Percentiles rank a stretch among this genome's conserved stretches.
These are phyloP conservation scores for Fusarium caatingaense DNA, from an alignment of 2,329 filamentous ascomycete species.

Conservation along the genomic window DNA sequence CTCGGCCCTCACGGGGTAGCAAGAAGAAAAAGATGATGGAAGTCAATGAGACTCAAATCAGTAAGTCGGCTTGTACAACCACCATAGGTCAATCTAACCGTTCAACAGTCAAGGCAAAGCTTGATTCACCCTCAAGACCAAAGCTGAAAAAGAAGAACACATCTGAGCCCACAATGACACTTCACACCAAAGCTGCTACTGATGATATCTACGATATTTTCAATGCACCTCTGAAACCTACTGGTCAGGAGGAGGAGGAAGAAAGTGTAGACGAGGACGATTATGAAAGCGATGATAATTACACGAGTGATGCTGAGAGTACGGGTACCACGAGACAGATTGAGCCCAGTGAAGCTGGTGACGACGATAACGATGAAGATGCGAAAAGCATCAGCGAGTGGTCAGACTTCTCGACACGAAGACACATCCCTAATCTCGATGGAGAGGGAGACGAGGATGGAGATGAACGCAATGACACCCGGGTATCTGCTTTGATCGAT, in stretches of 20 bases:
- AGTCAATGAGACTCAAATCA: constrained; percentile 91
- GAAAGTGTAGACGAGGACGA: constrained; percentile 71
- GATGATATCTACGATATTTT: constrained; percentile 99
- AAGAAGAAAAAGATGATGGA: constrained; percentile 86
- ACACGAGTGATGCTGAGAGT: constrained; percentile 88
- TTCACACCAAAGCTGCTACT: constrained; percentile 93
- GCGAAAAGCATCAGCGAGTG: constrained; percentile 80
- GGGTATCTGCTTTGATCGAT: constrained; percentile 56
- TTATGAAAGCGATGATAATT: constrained; percentile 79
- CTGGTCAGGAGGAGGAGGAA: constrained; percentile 48
- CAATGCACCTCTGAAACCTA: constrained; percentile 74
- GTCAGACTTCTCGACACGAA: constrained; percentile 86
- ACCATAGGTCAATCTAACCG: constrained; percentile 45
- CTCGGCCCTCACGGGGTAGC: constrained; percentile 58
- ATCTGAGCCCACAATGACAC: constrained; percentile 94
- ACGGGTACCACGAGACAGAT: constrained; percentile 81
- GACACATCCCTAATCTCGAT: constrained; percentile 69
- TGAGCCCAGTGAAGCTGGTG: constrained; percentile 59
- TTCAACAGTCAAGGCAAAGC: constrained; percentile 83
- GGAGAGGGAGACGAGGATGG: constrained; percentile 46
- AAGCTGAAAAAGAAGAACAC: constrained; percentile 83
- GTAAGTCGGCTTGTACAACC: constrained; percentile 62
- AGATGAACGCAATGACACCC: constrained; percentile 51
- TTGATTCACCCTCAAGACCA: constrained; percentile 87
- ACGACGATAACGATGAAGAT: constrained; percentile 61